These are phyloP conservation scores for Pseudozyma thailandica DNA, from an alignment of 1,284 basidiomycete species.

Conservation along the genomic window DNA sequence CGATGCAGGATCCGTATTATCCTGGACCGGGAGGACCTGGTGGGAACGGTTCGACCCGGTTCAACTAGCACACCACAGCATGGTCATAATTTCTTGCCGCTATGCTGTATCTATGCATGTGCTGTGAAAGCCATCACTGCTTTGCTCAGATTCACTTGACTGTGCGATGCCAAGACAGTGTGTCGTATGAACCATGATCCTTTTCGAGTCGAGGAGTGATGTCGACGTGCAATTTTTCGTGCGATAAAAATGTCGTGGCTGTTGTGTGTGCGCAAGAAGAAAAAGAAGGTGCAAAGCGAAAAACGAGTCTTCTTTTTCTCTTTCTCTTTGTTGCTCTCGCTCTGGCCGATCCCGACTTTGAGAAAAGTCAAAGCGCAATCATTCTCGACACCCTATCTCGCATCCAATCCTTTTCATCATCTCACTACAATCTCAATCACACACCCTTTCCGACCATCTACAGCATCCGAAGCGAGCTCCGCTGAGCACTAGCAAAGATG, in stretches of 20 bases:
- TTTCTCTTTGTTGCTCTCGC: neutral
- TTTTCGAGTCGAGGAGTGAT: neutral
- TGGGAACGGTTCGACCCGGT: constrained; percentile 10
- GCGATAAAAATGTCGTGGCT: constrained; percentile 1
- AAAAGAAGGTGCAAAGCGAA: neutral
- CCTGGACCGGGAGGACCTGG: constrained; percentile 14
- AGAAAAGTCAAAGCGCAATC: constrained; percentile 1
- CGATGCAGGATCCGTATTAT: constrained; percentile 22
- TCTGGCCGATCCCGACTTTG: too few relatives aligned
- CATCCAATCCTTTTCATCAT: neutral
- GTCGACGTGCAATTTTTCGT: neutral
- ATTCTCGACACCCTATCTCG: neutral
- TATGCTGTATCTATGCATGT: too few relatives aligned
- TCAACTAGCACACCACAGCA: neutral
- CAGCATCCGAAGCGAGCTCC: neutral
- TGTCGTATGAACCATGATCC: too few relatives aligned
- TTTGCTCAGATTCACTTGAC: too few relatives aligned
- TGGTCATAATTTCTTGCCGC: too few relatives aligned
- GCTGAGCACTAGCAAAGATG: constrained; percentile 72
- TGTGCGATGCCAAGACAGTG: too few relatives aligned
- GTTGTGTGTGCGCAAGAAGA: constrained; percentile 1
- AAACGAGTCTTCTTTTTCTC: neutral
- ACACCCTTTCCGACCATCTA: neutral
- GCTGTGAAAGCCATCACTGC: too few relatives aligned
- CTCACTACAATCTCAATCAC: neutral